phyloP scores from a whole-genome alignment of 2,329 filamentous ascomycete species.

The Pseudocercospora vitis region DNA sequence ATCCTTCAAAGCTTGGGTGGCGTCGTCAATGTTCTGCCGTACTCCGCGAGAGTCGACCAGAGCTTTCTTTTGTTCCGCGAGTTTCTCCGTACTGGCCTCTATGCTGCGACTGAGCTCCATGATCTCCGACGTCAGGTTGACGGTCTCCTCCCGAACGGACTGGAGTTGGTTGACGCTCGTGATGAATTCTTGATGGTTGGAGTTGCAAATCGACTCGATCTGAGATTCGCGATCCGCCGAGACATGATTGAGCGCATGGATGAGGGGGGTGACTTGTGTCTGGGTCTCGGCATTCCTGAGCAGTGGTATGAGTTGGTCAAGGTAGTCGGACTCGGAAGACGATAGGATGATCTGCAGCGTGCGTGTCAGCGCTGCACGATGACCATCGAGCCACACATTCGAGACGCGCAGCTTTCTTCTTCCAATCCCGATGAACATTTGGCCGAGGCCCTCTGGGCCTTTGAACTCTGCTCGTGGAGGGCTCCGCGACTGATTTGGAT shows the following conservation, averaged over 20 bases:
- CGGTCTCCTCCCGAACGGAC: slow-evolving; percentile 84
- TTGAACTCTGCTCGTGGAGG: neutral
- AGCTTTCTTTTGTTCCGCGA: slow-evolving; percentile 91
- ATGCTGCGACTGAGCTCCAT: slow-evolving; percentile 91
- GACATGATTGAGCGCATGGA: slow-evolving; percentile 77
- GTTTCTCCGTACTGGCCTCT: slow-evolving; percentile 87
- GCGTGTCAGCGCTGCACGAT: slow-evolving; percentile 17
- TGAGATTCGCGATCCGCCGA: slow-evolving; percentile 83
- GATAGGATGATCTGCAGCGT: slow-evolving; percentile 80
- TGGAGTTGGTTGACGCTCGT: slow-evolving; percentile 93
- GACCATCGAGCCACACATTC: neutral
- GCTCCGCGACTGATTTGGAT: neutral
- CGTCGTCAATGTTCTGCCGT: slow-evolving; percentile 93
- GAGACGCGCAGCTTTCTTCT: slow-evolving; percentile 2
- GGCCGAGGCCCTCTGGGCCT: slow-evolving; percentile 1
- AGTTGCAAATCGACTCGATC: slow-evolving; percentile 91
- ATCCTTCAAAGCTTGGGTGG: slow-evolving; percentile 81
- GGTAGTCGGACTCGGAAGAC: slow-evolving; percentile 86
- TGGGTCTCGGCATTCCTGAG: slow-evolving; percentile 81
- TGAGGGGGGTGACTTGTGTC: slow-evolving; percentile 66
- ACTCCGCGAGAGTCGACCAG: slow-evolving; percentile 90
- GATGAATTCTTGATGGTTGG: slow-evolving; percentile 95
- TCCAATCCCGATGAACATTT: slow-evolving; percentile 1
- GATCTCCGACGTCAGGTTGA: slow-evolving; percentile 85
- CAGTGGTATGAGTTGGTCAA: slow-evolving; percentile 92